phyloP scores from a whole-genome alignment of 1,284 basidiomycete genomes.

The Coniferiporia sulphurascens region DNA sequence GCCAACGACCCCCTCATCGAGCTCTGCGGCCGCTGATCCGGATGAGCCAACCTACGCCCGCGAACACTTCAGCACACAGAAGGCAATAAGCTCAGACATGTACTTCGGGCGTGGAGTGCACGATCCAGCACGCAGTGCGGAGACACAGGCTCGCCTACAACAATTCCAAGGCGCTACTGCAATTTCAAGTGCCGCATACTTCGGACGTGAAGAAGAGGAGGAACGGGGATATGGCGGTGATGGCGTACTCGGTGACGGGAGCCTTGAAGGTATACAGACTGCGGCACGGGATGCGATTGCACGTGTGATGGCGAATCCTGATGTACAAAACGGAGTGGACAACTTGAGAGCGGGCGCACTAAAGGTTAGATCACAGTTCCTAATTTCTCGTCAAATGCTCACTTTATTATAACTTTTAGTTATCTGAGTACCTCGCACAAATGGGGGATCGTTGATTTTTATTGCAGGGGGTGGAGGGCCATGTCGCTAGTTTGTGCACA shows the following conservation, averaged over 20 bases:
- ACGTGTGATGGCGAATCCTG: slow-evolving; percentile 81
- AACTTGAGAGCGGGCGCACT: slow-evolving; percentile 79
- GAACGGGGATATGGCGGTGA: slow-evolving; percentile 40
- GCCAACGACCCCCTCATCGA: slow-evolving; percentile 34
- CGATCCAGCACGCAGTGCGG: slow-evolving; percentile 67
- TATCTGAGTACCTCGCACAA: slow-evolving; percentile 75
- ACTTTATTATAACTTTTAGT: slow-evolving; percentile 33
- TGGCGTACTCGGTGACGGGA: slow-evolving; percentile 60
- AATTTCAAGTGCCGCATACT: slow-evolving; percentile 95
- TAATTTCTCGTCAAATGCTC: not conserved
- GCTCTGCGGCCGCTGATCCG: slow-evolving; percentile 26
- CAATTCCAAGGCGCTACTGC: slow-evolving; percentile 90
- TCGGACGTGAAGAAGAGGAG: slow-evolving; percentile 88
- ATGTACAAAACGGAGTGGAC: slow-evolving; percentile 86
- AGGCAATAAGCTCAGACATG: slow-evolving; percentile 96
- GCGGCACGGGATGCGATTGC: slow-evolving; percentile 79
- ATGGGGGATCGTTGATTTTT: slow-evolving; percentile 54
- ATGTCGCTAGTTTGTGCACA: not conserved
- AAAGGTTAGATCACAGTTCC: slow-evolving; percentile 50
- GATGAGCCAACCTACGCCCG: slow-evolving; percentile 80
- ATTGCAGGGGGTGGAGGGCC: not conserved
- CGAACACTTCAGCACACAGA: slow-evolving; percentile 89
- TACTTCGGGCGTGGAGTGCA: slow-evolving; percentile 92
- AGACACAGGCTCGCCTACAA: slow-evolving; percentile 80
- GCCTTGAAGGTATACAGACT: slow-evolving; percentile 61